These are phyloP conservation scores for Psilocybe subaeruginosa DNA, from an alignment of 768 basidiomycete genomes.

Conservation along the genomic window DNA sequence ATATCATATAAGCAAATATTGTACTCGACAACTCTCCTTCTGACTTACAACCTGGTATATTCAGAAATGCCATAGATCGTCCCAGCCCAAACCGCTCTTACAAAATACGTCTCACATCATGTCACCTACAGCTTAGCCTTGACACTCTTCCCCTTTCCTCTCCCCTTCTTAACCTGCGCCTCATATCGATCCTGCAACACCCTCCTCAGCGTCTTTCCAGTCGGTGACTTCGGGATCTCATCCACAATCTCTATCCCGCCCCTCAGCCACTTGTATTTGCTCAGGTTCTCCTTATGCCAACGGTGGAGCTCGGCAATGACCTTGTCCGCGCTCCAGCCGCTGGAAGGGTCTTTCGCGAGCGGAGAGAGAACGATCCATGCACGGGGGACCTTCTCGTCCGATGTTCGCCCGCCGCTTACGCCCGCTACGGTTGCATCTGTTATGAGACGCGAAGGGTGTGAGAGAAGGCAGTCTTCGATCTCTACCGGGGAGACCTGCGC, in stretches of 20 bases:
- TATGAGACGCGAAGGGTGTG: conserved; percentile 64
- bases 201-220: conserved; percentile 71
- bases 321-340: conserved; percentile 36
- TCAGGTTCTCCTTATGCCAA: conserved; percentile 67
- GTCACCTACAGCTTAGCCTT: conserved; percentile 9
- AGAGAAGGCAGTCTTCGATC: conserved; percentile 68
- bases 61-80: too few species aligned
- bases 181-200: conserved; percentile 65
- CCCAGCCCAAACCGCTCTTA: too few species aligned
- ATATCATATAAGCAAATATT: too few species aligned
- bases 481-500: conserved; percentile 81
- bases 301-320: conserved; percentile 51
- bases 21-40: too few species aligned
- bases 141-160: conserved; percentile 19
- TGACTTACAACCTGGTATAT: too few species aligned
- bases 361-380: conserved; percentile 78
- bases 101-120: too few species aligned
- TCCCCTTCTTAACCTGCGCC: conserved; percentile 26
- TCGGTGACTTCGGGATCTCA: conserved; percentile 73
- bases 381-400: conserved; percentile 74
- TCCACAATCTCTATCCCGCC: conserved; percentile 72
- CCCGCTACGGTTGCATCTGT: conserved; percentile 74
- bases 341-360: neutral
- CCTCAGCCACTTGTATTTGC: conserved; percentile 76
- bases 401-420: conserved; percentile 69